Evolutionary conservation across 257 asterid species (phyloP), one percentile per base, ranked within the genome.

Genomic region (Solanum okadae): DNA sequence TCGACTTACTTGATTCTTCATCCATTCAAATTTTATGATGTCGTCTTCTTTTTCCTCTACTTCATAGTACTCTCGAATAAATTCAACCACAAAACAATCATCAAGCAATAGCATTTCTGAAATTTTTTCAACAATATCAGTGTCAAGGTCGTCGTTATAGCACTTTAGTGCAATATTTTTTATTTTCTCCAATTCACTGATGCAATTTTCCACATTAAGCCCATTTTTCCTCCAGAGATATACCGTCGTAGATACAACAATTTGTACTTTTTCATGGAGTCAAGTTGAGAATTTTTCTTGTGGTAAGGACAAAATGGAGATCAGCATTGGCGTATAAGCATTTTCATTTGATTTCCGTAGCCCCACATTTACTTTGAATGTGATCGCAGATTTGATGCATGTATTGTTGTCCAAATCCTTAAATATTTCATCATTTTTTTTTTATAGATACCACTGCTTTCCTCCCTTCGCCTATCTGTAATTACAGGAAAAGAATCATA

Each of bases 31-130:
- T n/a, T n/a, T n/a, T n/a, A n/a, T n/a, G n/a, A n/a, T n/a, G n/a
- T n/a, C n/a, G n/a, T n/a, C n/a, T n/a, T n/a, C n/a, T n/a, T n/a
- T n/a, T n/a, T n/a, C n/a, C n/a, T n/a, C n/a, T n/a, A n/a, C n/a
- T n/a, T n/a, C n/a, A n/a, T n/a, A n/a, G n/a, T n/a, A n/a, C n/a
- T n/a, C n/a, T n/a, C n/a, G n/a, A n/a, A n/a, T n/a, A n/a, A n/a
- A n/a, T n/a, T n/a, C n/a, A n/a, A n/a, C n/a, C n/a, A n/a, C n/a
- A 31, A 88, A 90, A 38, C 88, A 87, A 27, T 89, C 88, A 68
- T 90, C 90, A 10, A 90, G 46, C 31, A 88, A 35, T 38, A 88
- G 13, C 75, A 88, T 87, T 23, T 88, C 86, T 12, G 15, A 27
- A 22, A 87, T 84, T 22, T 63, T 10, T 0, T 46, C 8, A 6